These are phyloP conservation scores for Cladophialophora immunda DNA, from an alignment of 2,329 filamentous ascomycete genomes.

Conservation along the genomic window DNA sequence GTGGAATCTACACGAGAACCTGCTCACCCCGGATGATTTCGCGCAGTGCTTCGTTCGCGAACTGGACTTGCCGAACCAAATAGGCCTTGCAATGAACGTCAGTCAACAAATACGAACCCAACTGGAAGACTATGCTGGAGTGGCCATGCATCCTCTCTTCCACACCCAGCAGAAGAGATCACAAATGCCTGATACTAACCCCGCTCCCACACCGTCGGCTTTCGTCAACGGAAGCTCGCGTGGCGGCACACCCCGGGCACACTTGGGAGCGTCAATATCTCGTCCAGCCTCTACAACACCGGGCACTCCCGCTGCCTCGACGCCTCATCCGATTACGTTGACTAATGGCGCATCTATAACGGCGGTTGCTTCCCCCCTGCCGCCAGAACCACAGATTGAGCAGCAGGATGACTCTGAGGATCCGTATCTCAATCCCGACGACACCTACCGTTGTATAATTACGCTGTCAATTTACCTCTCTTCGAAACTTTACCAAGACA, in stretches of 20 bases:
- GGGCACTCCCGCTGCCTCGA: constrained; percentile 49
- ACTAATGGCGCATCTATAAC: constrained; percentile 61
- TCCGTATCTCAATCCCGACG: constrained; percentile 79
- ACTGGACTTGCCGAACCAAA: constrained; percentile 83
- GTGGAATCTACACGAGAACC: constrained; percentile 95
- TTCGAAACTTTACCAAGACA: constrained; percentile 92
- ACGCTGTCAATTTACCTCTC: constrained; percentile 89
- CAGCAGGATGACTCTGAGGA: constrained; percentile 27
- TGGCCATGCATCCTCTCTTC: constrained; percentile 91
- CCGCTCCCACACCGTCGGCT: constrained; percentile 44
- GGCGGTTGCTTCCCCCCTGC: constrained; percentile 72
- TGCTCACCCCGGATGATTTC: constrained; percentile 95
- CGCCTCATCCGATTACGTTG: constrained; percentile 59
- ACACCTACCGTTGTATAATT: constrained; percentile 93
- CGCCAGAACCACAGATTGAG: constrained; percentile 39
- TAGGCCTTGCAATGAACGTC: constrained; percentile 76
- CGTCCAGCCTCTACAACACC: constrained; percentile 39
- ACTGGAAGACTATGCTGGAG: constrained; percentile 93
- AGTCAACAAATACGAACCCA: constrained; percentile 95
- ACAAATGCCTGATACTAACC: constrained; percentile 42
- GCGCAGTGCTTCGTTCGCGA: constrained; percentile 91
- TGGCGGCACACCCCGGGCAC: constrained; percentile 59
- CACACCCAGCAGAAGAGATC: constrained; percentile 63
- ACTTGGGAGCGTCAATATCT: constrained; percentile 38
- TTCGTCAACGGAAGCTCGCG: constrained; percentile 56